Evolutionary conservation across 352 stramenopile species (phyloP), one percentile per base, ranked within the genome.

Genomic region (Chrysophaeum taylorii): DNA sequence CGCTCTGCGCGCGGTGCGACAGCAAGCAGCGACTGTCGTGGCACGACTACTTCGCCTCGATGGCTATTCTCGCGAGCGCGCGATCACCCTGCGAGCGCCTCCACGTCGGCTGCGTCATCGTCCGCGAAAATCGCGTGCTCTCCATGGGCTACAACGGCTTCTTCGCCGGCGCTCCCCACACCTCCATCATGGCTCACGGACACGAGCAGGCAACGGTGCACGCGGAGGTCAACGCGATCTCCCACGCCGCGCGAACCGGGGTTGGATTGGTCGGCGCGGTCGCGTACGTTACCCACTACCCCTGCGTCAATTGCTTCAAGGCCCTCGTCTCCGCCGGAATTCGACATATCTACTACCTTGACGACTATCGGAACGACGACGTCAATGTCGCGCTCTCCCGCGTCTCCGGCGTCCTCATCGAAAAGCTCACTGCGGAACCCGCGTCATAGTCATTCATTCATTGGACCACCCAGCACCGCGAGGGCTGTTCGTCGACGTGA

Each of bases 131-230:
- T 1, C 31, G 57, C 33, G 57, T 66, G 14, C 27, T 66, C 2
- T 21, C 33, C 33, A 66, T 66, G 57, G 57, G 57, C 57, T 66
- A 66, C 57, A 66, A 66, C 57, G 57, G 57, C 33, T 66, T 66
- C 57, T 66, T 66, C 23, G 16, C 7, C 12, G 31, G 31, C 57
- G 57, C 57, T 31, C 57, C 57, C 33, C 57, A 66, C 57, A 14
- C 7, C 12, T 48, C 33, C 31, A 42, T 66, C 57, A 23, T 66
- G 33, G 35, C 33, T 9, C 33, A 45, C 5, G 57, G 57, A 2
- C 57, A 66, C 57, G 57, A 66, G 57, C 45, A 57, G 45, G 57
- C 57, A 2, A 66, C 57, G 33, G 57, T 66, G 16, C 57, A 66
- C 57, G 57, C 57, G 12, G 57, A 66, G 35, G 5, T 31, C 2